These are phyloP conservation scores for Tetrahymena borealis DNA, from an alignment of 73 alveolate genomes.

Conservation along the genomic window DNA sequence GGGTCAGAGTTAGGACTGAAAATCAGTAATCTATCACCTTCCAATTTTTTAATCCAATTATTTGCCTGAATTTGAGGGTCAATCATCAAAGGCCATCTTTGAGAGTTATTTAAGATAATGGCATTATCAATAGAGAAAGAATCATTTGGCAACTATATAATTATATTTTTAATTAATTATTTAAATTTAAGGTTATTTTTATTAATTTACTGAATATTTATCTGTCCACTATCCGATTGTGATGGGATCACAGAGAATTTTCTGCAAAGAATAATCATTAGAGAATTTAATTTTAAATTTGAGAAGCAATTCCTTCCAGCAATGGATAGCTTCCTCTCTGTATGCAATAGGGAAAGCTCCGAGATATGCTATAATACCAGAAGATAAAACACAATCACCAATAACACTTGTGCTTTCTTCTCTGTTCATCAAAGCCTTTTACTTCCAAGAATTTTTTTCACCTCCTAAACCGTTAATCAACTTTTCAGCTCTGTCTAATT, in stretches of 20 bases:
- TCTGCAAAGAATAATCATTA: slow-evolving; percentile 61
- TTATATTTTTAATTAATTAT: slow-evolving; percentile 31
- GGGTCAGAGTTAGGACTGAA: slow-evolving; percentile 77
- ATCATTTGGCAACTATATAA: slow-evolving; percentile 87
- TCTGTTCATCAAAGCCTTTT: slow-evolving; percentile 60
- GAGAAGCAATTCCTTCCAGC: slow-evolving; percentile 73
- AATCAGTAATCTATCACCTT: slow-evolving; percentile 59
- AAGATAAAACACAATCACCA: slow-evolving; percentile 96
- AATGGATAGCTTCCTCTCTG: slow-evolving; percentile 88
- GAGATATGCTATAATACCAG: slow-evolving; percentile 98
- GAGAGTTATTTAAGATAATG: slow-evolving; percentile 88
- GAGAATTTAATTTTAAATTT: slow-evolving; percentile 50
- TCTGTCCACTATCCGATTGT: slow-evolving; percentile 96
- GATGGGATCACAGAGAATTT: slow-evolving; percentile 94
- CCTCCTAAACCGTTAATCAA: slow-evolving; percentile 96
- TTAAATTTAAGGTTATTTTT: slow-evolving; percentile 44
- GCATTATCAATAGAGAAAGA: slow-evolving; percentile 97
- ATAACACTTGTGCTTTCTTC: slow-evolving; percentile 77
- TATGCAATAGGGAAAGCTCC: slow-evolving; percentile 97
- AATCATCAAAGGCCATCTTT: slow-evolving; percentile 99
- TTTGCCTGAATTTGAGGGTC: slow-evolving; percentile 98
- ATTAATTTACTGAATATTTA: slow-evolving; percentile 33
- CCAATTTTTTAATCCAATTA: slow-evolving; percentile 84
- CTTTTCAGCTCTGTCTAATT: slow-evolving; percentile 96
- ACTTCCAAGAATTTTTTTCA: slow-evolving; percentile 93